Conservation (phyloP, 305 asterid genomes). For the Galium porrigens region DNA sequence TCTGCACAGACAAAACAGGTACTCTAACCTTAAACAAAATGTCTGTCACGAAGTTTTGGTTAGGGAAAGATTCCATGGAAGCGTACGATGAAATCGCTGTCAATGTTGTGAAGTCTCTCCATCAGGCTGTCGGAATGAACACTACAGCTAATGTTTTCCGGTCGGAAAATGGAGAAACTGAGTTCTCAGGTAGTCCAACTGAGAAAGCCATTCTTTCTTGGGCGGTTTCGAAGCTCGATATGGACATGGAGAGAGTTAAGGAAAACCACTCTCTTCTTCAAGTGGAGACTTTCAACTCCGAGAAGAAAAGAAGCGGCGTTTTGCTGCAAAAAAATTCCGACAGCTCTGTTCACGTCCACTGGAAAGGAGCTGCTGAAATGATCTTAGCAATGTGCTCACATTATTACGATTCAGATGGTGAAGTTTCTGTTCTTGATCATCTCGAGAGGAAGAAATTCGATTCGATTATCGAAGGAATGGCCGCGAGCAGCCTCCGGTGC, state of each 20-base stretch:
- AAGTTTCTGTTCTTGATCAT: constrained; percentile 19
- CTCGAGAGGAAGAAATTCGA: constrained; percentile 21
- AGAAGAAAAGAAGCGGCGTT: constrained; percentile 54
- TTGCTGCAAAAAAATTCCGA: constrained; percentile 29
- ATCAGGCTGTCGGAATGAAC: constrained; percentile 42
- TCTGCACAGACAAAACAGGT: constrained; percentile 52
- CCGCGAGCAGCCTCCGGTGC: constrained; percentile 45
- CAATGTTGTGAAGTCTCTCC: constrained; percentile 26
- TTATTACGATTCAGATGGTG: constrained; percentile 38
- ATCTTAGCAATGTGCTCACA: constrained; percentile 43
- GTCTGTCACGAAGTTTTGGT: constrained; percentile 44
- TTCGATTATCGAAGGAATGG: constrained; percentile 34
- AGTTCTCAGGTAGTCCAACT: constrained; percentile 45
- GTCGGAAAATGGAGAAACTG: background rate
- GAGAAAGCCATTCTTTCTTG: constrained; percentile 60
- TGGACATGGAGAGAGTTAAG: constrained; percentile 44
- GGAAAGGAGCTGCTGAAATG: constrained; percentile 84
- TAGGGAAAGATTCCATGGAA: constrained; percentile 24
- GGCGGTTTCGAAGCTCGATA: constrained; percentile 37
- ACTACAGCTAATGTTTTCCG: constrained; percentile 34
- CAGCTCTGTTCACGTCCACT: constrained; percentile 32
- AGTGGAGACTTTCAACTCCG: constrained; percentile 57
- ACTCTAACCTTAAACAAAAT: constrained; percentile 46
- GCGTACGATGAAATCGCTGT: constrained; percentile 9
- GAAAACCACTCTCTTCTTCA: constrained; percentile 22